phyloP scores from a whole-genome alignment of 106 monocot genomes.

The Allium sativum region DNA sequence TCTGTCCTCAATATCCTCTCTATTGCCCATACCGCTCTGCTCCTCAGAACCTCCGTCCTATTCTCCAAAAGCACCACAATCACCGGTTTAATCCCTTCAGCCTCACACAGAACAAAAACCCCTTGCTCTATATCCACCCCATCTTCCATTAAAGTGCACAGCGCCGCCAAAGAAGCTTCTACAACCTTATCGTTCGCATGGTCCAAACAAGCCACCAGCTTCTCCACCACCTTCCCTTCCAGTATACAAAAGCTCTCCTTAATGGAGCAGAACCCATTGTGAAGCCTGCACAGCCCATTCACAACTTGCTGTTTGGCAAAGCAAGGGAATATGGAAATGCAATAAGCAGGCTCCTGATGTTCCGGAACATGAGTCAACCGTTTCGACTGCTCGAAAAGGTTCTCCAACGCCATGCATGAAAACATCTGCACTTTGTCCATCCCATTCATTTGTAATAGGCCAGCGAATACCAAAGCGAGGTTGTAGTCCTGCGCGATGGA shows the following conservation, averaged over 20 bases:
- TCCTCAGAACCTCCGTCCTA: conserved; percentile 45
- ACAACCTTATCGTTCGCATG: conserved; percentile 69
- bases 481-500: conserved; percentile 44
- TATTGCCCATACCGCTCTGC: conserved; percentile 76
- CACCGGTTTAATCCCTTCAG: conserved; percentile 60
- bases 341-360: conserved; percentile 23
- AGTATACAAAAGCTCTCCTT: conserved; percentile 75
- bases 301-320: conserved; percentile 21
- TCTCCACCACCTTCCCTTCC: conserved; percentile 64
- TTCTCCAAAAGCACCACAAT: conserved; percentile 56
- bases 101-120: conserved; percentile 47
- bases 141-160: conserved; percentile 64
- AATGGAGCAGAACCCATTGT: conserved; percentile 64
- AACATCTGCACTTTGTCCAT: conserved; percentile 61
- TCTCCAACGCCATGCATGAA: conserved; percentile 67
- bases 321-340: conserved; percentile 33
- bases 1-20: conserved; percentile 87
- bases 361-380: conserved; percentile 32
- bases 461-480: conserved; percentile 52
- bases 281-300: conserved; percentile 46
- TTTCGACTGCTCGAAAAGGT: conserved; percentile 69
- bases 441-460: conserved; percentile 69
- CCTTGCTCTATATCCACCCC: conserved; percentile 63
- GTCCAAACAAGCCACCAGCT: conserved; percentile 72
- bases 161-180: conserved; percentile 59